Percentiles rank a stretch among this genome's conserved stretches.
These are phyloP conservation scores for Voacanga thouarsii DNA, from an alignment of 257 asterid species.

Conservation along the genomic window DNA sequence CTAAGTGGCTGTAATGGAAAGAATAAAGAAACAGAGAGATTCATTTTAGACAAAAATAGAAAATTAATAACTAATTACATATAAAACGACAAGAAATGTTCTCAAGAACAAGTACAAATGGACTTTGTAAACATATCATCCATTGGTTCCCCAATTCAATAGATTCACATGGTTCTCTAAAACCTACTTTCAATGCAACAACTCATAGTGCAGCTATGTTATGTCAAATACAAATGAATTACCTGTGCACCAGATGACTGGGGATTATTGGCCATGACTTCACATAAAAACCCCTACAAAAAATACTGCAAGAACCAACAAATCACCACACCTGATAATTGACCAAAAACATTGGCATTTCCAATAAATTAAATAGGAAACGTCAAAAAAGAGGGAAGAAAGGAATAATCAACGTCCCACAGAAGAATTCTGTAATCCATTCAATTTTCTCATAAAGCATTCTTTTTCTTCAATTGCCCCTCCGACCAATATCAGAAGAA, in stretches of 20 bases:
- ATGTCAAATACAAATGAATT: slow-evolving; percentile 1
- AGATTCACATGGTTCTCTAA: neutral
- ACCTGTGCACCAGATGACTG: slow-evolving; percentile 87
- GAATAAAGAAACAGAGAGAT: slow-evolving; percentile 14
- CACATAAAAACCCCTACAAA: slow-evolving; percentile 20
- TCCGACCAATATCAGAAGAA: neutral
- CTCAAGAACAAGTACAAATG: neutral
- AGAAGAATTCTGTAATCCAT: neutral
- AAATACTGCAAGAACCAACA: slow-evolving; percentile 24
- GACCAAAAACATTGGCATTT: neutral
- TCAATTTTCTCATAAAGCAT: neutral
- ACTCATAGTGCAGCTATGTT: neutral
- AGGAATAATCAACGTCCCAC: neutral
- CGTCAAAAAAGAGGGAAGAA: too few relatives aligned
- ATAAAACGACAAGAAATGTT: neutral
- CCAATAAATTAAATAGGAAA: neutral
- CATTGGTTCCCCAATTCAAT: neutral
- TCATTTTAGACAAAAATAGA: slow-evolving; percentile 10
- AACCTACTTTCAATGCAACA: neutral
- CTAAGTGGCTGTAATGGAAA: slow-evolving; percentile 45
- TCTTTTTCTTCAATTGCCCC: neutral
- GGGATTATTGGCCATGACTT: slow-evolving; percentile 66
- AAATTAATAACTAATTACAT: neutral
- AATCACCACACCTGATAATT: neutral
- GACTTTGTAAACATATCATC: neutral